phyloP scores from a whole-genome alignment of 1,284 basidiomycete species.

The Cutaneotrichosporon arboriforme region DNA sequence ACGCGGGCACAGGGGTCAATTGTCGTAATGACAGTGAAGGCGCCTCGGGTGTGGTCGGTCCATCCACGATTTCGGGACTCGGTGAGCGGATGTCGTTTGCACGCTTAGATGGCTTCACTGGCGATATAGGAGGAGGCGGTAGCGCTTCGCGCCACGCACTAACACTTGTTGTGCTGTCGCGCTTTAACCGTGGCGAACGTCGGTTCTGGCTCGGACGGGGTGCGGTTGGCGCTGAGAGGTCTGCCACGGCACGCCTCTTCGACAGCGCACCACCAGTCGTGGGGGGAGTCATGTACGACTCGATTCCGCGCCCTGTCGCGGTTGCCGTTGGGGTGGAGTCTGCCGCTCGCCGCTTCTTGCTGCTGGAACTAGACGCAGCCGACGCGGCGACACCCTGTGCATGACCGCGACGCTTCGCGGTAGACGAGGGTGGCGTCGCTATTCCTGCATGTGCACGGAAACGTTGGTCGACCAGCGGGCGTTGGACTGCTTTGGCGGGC shows the following conservation, averaged over 20 bases:
- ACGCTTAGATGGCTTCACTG: not conserved
- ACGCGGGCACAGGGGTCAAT: slow-evolving; percentile 15
- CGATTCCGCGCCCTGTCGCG: not conserved
- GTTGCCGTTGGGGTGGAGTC: slow-evolving; percentile 5
- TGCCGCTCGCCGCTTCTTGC: not conserved
- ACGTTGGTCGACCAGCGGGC: slow-evolving; percentile 11
- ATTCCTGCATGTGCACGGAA: slow-evolving; percentile 18
- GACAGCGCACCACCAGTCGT: not conserved
- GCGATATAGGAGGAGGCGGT: not conserved
- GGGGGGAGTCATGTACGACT: slow-evolving; percentile 12
- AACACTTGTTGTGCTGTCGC: not conserved
- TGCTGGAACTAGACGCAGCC: not conserved
- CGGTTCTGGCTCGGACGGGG: not conserved
- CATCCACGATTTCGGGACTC: not conserved
- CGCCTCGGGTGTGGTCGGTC: not conserved
- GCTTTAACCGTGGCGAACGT: not conserved
- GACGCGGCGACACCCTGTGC: not conserved
- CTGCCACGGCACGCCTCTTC: not conserved
- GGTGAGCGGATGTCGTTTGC: not conserved
- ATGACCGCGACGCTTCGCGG: slow-evolving; percentile 7
- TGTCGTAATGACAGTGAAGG: not conserved
- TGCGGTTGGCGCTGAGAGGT: not conserved
- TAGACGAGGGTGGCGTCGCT: slow-evolving; percentile 22
- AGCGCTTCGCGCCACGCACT: not conserved
- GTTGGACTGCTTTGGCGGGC: not conserved